Conservation (phyloP, 345 rosid genomes). For the Stellera chamaejasme region DNA sequence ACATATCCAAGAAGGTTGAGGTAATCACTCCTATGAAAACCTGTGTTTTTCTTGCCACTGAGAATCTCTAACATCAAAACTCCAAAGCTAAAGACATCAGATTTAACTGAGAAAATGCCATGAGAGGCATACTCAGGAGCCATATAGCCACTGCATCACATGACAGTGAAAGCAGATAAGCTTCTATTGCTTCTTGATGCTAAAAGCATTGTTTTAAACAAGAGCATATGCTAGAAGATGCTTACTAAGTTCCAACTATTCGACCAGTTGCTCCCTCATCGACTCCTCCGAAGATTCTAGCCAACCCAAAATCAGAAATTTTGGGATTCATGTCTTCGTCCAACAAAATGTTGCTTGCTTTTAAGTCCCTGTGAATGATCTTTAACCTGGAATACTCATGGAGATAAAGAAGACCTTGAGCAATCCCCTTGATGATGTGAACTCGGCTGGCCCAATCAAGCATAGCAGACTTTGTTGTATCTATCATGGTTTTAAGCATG, state of each 20-base stretch:
- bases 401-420: conserved; percentile 15
- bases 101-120: conserved; percentile 12
- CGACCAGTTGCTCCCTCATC: conserved; percentile 3
- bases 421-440: conserved; percentile 10
- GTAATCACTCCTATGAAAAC: conserved; percentile 3
- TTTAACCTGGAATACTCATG: conserved; percentile 9
- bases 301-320: conserved; percentile 11
- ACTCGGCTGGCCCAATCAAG: conserved; percentile 6
- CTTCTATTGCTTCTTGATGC: too few species aligned
- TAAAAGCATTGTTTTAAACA: too few species aligned
- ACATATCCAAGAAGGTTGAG: conserved; percentile 8
- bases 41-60: conserved; percentile 9
- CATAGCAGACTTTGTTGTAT: background rate
- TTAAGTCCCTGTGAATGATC: conserved; percentile 6
- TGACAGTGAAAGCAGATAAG: too few species aligned
- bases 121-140: background rate
- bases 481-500: conserved; percentile 1
- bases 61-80: conserved; percentile 14
- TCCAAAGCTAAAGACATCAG: conserved; percentile 14
- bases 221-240: background rate
- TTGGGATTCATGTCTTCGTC: conserved; percentile 11
- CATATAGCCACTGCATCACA: too few species aligned
- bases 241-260: conserved; percentile 13
- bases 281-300: conserved; percentile 9
- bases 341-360: background rate